These are phyloP conservation scores for Tolypocladium guangdongense DNA, from an alignment of 2,329 filamentous ascomycete species.

Conservation along the genomic window DNA sequence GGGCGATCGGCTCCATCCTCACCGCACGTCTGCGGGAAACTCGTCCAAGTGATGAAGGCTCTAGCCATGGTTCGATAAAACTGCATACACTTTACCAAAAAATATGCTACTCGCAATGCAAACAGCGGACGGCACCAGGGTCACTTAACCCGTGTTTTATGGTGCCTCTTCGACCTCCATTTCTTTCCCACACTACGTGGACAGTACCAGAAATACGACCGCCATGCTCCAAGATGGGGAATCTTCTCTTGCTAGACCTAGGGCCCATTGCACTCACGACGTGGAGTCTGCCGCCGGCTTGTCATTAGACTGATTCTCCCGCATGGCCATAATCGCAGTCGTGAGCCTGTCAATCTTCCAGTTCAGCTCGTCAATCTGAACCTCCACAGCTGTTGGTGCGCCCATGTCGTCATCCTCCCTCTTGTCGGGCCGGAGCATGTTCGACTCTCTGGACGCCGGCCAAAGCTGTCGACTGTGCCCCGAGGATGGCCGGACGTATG, in stretches of 20 bases:
- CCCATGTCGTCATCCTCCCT: constrained; percentile 23
- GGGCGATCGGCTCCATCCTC: not conserved
- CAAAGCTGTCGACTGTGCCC: constrained; percentile 4
- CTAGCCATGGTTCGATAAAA: constrained; percentile 3
- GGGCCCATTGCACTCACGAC: not conserved
- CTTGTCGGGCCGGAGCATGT: constrained; percentile 7
- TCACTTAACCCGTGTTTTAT: too few relatives aligned
- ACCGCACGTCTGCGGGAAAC: constrained; percentile 2
- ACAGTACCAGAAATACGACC: too few relatives aligned
- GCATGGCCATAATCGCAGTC: constrained; percentile 37
- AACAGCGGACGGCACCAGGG: not conserved
- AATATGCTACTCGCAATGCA: not conserved
- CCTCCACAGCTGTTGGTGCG: constrained; percentile 32
- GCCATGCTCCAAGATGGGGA: too few relatives aligned
- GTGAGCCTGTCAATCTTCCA: constrained; percentile 50
- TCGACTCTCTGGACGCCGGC: constrained; percentile 8
- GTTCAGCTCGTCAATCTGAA: constrained; percentile 42
- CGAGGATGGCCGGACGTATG: constrained; percentile 6
- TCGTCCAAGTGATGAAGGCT: constrained; percentile 1
- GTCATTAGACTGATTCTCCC: constrained; percentile 12
- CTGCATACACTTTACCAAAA: not conserved
- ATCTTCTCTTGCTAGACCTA: not conserved
- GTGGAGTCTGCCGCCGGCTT: not conserved
- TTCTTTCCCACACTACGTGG: too few relatives aligned
- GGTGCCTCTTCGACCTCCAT: too few relatives aligned